phyloP scores from a whole-genome alignment of 345 rosid genomes.

The Viola odorata region DNA sequence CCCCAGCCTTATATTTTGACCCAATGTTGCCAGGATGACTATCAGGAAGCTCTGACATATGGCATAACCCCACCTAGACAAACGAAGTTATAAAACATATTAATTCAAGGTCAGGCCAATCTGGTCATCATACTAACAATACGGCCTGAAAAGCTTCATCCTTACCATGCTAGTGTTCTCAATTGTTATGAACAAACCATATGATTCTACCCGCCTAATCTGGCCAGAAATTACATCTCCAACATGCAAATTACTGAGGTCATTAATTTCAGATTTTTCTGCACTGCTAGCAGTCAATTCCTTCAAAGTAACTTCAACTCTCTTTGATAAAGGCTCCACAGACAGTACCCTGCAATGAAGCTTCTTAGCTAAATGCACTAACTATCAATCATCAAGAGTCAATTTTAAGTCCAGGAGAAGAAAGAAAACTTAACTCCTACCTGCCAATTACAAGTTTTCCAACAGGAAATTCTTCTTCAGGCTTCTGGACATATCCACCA shows the following conservation, averaged over 20 bases:
- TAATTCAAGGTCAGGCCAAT: no score
- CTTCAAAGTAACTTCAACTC: slow-evolving; percentile 86
- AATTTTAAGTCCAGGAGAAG: slow-evolving; percentile 7
- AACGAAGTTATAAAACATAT: background rate
- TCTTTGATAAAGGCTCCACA: slow-evolving; percentile 74
- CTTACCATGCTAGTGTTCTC: slow-evolving; percentile 66
- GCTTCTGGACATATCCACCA: slow-evolving; percentile 62
- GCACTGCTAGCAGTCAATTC: slow-evolving; percentile 31
- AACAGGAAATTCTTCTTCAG: slow-evolving; percentile 72
- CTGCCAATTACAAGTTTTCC: slow-evolving; percentile 86
- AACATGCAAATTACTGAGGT: slow-evolving; percentile 46
- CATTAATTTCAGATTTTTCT: slow-evolving; percentile 43
- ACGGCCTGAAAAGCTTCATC: background rate
- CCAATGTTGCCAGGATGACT: slow-evolving; percentile 51
- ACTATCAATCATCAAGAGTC: slow-evolving; percentile 2
- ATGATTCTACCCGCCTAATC: slow-evolving; percentile 75
- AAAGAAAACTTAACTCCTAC: slow-evolving; percentile 31
- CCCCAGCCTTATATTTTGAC: slow-evolving; percentile 63
- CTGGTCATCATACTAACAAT: no score
- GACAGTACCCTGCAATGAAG: slow-evolving; percentile 55
- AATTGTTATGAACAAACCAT: slow-evolving; percentile 69
- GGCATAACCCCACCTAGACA: slow-evolving; percentile 87
- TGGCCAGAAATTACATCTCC: slow-evolving; percentile 62
- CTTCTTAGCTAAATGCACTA: slow-evolving; percentile 16
- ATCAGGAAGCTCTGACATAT: slow-evolving; percentile 71